Percentiles rank a stretch among this genome's conserved stretches.
These are phyloP conservation scores for Penicillium sp. DNA, from an alignment of 2,329 filamentous ascomycete species.

Conservation along the genomic window DNA sequence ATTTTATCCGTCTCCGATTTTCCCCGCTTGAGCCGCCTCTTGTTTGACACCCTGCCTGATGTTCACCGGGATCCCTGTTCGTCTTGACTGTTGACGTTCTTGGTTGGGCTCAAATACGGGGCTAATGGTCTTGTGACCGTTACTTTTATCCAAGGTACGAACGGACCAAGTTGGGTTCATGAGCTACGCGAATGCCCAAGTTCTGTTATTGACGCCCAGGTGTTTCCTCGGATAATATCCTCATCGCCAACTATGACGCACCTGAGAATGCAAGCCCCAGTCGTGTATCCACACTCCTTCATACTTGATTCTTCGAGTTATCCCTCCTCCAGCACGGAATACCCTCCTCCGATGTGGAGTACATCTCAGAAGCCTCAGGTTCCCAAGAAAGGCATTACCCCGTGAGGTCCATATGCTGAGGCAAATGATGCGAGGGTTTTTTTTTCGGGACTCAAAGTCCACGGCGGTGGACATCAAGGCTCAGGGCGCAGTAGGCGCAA, in stretches of 20 bases:
- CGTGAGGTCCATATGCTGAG: not conserved
- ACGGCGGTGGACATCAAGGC: not conserved
- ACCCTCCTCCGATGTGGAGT: not conserved
- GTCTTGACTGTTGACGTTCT: not conserved
- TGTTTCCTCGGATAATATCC: not conserved
- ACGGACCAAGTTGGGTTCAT: not conserved
- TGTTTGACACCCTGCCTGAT: not conserved
- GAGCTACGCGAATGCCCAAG: not conserved
- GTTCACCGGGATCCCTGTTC: not conserved
- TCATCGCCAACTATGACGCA: no score
- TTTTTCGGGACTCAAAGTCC: not conserved
- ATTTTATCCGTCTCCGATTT: slow-evolving; percentile 4
- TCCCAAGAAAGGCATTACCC: not conserved
- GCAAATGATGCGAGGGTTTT: not conserved
- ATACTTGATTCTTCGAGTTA: no score
- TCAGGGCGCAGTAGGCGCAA: not conserved
- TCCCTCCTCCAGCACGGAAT: not conserved
- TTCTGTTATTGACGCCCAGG: not conserved
- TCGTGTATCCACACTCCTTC: not conserved
- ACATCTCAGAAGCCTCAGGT: not conserved
- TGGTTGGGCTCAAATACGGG: not conserved
- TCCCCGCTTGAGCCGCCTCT: slow-evolving; percentile 4
- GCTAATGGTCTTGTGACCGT: not conserved
- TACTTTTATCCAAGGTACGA: not conserved
- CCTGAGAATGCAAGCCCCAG: not conserved